Base-by-base conservation (phyloP, 352 stramenopile species). In the Pythium angustatum region DNA sequence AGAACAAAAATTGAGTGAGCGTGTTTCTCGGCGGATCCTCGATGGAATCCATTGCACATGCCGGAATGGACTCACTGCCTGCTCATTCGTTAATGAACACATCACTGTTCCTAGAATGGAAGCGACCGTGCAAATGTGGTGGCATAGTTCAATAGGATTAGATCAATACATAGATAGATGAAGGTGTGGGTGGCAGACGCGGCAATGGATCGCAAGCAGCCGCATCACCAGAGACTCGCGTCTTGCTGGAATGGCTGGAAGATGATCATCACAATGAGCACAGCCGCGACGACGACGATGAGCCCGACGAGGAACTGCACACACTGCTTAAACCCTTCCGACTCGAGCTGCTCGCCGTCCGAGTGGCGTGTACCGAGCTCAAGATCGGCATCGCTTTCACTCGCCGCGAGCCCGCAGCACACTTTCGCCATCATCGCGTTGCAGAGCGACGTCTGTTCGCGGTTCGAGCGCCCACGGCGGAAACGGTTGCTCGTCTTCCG, bases 281-380 rank as follows among this genome's bases (percentile, higher is more conserved):
- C 76, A 50, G 84, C 72, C 26, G 79, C 79, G 53, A 90, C 81
- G 38, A 88, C 73, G 30, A 90, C 65, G 54, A 90, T 83, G n/a
- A 90, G 76, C 19, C 76, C 79, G 53, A 90, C 77, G 15, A 90
- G 71, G 56, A 90, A 87, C 66, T 88, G 81, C 58, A 90, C 79
- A 64, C 81, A 90, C 66, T 82, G 72, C 61, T 82, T 83, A 34
- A 87, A 88, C 19, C 81, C 81, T 55, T 88, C 78, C 0, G 68
- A 63, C 38, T 88, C 79, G n/a, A 57, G 11, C 17, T 70, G 26
- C 19, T 68, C 61, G 31, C 44, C 44, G 26, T 63, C 64, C 45
- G 54, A 50, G 43, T 34, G 47, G 30, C 53, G 49, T 53, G 75
- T 60, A n/a, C 76, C 77, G 6, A 86, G 19, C 56, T 87, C 81